Evolutionary conservation across 371 early-diverging fungal species (phyloP), one percentile per base, ranked within the genome.

Genomic region (Blakeslea trispora): DNA sequence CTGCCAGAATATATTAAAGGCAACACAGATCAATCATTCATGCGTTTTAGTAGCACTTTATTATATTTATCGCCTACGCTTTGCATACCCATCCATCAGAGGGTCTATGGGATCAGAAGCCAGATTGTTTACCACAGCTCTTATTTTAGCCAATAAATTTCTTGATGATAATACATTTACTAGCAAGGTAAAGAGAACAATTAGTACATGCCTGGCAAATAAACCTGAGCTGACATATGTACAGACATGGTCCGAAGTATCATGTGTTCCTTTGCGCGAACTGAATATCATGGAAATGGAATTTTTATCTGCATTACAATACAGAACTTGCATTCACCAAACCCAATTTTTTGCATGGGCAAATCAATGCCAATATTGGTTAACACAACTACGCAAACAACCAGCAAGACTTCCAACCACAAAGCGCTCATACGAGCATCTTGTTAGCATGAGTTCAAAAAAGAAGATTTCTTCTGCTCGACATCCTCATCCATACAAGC

Each of bases 201-300:
- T 4, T 10, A 5, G 17, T 40, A 11, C 10, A 40, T 40, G 40
- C 40, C 17, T 40, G 13, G n/a, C 28, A 34, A 3, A 18, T 18
- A 48, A 41, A 31, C 22, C 14, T 40, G 34, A 37, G 19, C 41
- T n/a, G 10, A 34, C 8, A 18, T 35, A 24, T 44, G 13, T 18
- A 31, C 66, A 85, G 74, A 79, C 87, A 7, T 89, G 90, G 90
- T 77, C 87, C 17, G 80, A 84, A 57, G 82, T 88, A 19, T 82
- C 82, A 19, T 74, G 76, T 48, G 62, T 89, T 31, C 77, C 82
- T 5, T 68, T 85, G 17, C 39, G 60, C 31, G 86, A 89, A 63
- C 68, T 89, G 35, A 81, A 83, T 50, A 79, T 80, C 8, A 88
- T 90, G 87, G 89, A 89, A 71, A 72, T 78, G 41, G 86, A 89